Evolutionary conservation across 176 grass and related monocot genomes (phyloP).

Genomic region (Musa troglodytarum): DNA sequence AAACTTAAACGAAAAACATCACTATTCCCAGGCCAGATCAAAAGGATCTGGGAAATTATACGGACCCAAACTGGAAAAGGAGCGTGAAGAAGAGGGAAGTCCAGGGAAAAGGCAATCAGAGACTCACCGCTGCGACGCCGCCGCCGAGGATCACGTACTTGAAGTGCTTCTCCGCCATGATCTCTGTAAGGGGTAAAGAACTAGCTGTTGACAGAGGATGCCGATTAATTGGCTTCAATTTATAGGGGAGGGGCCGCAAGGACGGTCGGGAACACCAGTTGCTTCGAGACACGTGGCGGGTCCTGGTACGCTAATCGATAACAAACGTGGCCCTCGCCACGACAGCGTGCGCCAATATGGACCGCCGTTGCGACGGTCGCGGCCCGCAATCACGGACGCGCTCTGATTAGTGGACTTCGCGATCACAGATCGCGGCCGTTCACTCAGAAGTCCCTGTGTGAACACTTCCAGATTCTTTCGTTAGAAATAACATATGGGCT

Average conservation of each 20-base stretch:
- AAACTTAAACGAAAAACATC: background rate
- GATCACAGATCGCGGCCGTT: background rate
- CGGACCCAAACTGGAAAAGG: background rate
- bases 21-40: background rate
- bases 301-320: background rate
- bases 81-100: background rate
- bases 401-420: too few species aligned
- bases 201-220: background rate
- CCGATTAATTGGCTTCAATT: background rate
- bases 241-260: background rate
- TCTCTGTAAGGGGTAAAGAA: background rate
- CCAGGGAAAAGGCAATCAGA: background rate
- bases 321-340: background rate
- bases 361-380: too few species aligned
- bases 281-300: background rate
- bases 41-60: background rate
- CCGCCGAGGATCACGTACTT: slow-evolving; percentile 93
- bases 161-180: slow-evolving; percentile 70
- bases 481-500: too few species aligned
- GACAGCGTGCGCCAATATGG: background rate
- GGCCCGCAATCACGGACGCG: too few species aligned
- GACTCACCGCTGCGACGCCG: slow-evolving; percentile 59
- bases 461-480: background rate
- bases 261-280: background rate
- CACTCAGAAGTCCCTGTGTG: background rate